Evolutionary conservation across 768 basidiomycete genomes (phyloP), one percentile per base, ranked within the genome.

Genomic region (Suillus paluster): DNA sequence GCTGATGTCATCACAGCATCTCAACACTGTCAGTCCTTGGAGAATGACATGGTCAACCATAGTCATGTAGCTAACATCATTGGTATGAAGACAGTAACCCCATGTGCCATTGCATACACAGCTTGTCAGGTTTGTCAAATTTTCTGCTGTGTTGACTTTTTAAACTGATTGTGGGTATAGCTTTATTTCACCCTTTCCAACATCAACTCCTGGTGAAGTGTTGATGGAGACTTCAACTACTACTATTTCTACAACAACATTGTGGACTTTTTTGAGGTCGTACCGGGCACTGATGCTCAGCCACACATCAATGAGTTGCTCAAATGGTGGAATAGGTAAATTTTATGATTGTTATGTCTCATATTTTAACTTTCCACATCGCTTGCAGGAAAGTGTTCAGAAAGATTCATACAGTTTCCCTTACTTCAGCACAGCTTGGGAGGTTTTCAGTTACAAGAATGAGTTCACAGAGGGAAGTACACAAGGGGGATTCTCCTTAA

Each of bases 221-320:
- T 60, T 4, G 62, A 63, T 34, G 53, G 25, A 2, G 10, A 15
- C 8, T 69, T 67, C 30, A 38, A 64, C 33, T 66, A 69, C 23
- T 5, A 36, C 2, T 30, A 59, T n/a, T 69, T 55, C 19, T 55
- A 55, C 19, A 42, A 42, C 42, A 42, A 42, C 42, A 42, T 42
- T 4, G 19, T 42, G 9, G 42, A 42, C 19, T 39, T 59, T 62
- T 71, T 73, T 45, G 71, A 74, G 48, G 65, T 67, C 9, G 45
- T 58, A 10, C 61, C 66, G 11, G 62, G 63, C 17, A 50, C 59
- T 5, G 21, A 48, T 42, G 50, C 60, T 12, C 15, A 63, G 27
- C 19, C 25, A 6, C 23, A 59, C n/a, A 42, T 50, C 36, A 41
- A 58, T 6, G 19, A 58, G 21, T 27, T 58, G 14, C 19, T 58